Base-by-base conservation (phyloP, 345 rosid species). In the Erodium maritimum region DNA sequence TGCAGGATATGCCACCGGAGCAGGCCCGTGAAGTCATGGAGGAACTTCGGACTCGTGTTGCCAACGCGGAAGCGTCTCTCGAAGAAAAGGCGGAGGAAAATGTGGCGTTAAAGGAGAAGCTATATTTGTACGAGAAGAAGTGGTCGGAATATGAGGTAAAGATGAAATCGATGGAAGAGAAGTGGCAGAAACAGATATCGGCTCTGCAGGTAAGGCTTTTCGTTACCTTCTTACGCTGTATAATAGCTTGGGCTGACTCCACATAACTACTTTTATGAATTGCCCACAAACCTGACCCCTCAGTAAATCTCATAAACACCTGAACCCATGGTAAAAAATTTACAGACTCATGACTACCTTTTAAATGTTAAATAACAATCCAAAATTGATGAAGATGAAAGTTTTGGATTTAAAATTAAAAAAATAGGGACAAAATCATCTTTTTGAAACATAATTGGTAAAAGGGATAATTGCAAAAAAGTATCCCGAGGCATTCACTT, bases 91-190 rank as follows among this genome's bases (percentile, higher is more conserved):
- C 90, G 68, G 78, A 83, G 64, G 99, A 94, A 71, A 94, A 89
- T 72, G 71, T 64, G 64, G 80, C 87, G 9, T 58, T 94, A 68
- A 75, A 76, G 64, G 91, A 85, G 70, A 84, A 93, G 72, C 69
- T 93, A 73, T 77, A 73, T 48, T 84, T 82, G 57, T 83, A 62
- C 56, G 95, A 85, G 65, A 77, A 75, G 54, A 83, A 75, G 70
- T 87, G 95, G 95, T 77, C 71, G 1, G 96, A 87, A 4, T 85
- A 89, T 17, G 96, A 93, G 78, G 70, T 71, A 37, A 93, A 78
- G 74, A 85, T 93, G 96, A 90, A 90, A 77, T 75, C 87, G 17
- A 87, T 85, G 95, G 99, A 93, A 76, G 97, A 90, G 64, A 78
- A 78, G 69, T 94, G 97, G 97, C 87, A 85, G 71, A 85, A 77